Conservation (phyloP, 352 stramenopile genomes). For the Globisporangium echinulatum region DNA sequence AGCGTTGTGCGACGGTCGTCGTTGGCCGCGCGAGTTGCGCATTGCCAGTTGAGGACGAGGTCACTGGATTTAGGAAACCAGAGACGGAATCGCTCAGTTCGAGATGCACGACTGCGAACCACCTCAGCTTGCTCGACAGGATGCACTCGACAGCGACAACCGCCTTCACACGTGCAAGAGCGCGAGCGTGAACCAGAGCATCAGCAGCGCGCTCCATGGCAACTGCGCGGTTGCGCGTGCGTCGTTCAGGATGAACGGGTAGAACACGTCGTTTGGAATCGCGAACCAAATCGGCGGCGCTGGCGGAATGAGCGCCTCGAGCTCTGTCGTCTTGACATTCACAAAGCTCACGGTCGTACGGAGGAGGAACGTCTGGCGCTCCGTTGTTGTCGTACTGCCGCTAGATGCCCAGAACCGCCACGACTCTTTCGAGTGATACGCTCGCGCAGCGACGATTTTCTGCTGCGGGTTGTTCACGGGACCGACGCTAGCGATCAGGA, state of each 20-base stretch:
- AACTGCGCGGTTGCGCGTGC: neutral
- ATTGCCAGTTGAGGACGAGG: no score
- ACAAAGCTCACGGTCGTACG: constrained; percentile 32
- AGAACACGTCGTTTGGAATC: constrained; percentile 49
- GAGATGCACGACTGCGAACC: no score
- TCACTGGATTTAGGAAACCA: no score
- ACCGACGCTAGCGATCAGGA: constrained; percentile 31
- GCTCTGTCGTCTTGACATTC: constrained; percentile 8
- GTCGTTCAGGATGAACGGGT: constrained; percentile 34
- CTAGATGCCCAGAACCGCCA: constrained; percentile 31
- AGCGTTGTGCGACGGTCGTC: no score
- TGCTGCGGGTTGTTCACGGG: constrained; percentile 23
- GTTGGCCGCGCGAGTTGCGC: no score
- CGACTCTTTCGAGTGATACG: constrained; percentile 22
- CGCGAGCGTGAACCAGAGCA: neutral
- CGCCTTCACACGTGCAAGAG: neutral
- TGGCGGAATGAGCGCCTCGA: constrained; percentile 29
- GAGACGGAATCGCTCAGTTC: no score
- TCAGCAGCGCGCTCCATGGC: neutral
- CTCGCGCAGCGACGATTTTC: constrained; percentile 37
- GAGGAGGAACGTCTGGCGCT: constrained; percentile 25
- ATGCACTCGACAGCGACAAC: neutral
- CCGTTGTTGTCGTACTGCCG: neutral
- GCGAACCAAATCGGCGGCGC: constrained; percentile 41
- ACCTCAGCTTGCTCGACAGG: no score